phyloP scores from a whole-genome alignment of 805 yeast species.

The Sugiyamaella chiloensis region DNA sequence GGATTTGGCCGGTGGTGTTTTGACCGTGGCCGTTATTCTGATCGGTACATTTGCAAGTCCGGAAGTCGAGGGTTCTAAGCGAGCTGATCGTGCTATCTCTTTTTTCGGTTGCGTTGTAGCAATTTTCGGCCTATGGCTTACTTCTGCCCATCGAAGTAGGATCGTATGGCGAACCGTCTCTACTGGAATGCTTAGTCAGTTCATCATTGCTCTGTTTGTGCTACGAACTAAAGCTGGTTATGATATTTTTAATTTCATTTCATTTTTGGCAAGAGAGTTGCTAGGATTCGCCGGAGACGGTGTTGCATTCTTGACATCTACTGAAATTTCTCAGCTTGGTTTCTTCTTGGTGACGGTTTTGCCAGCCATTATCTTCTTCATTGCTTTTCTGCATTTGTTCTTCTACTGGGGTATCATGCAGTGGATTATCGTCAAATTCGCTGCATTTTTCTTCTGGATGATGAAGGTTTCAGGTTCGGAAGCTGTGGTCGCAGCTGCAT shows the following conservation, averaged over 20 bases:
- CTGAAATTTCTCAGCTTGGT: constrained; percentile 39
- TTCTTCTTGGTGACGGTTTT: constrained; percentile 57
- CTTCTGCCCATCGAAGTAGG: constrained; percentile 45
- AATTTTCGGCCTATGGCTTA: constrained; percentile 40
- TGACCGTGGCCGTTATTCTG: constrained; percentile 47
- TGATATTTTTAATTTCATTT: constrained; percentile 59
- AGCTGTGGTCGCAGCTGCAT: constrained; percentile 62
- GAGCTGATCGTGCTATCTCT: constrained; percentile 55
- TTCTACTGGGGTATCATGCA: constrained; percentile 58
- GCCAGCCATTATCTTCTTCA: constrained; percentile 63
- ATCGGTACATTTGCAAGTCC: constrained; percentile 54
- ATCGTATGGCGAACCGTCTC: constrained; percentile 59
- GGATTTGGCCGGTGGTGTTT: constrained; percentile 42
- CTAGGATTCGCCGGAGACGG: constrained; percentile 58
- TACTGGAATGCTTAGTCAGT: constrained; percentile 59
- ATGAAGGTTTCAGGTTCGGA: constrained; percentile 61
- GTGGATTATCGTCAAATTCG: constrained; percentile 57
- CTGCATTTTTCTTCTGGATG: constrained; percentile 57
- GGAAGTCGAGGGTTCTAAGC: constrained; percentile 43
- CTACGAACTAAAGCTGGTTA: constrained; percentile 58
- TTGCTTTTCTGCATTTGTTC: constrained; percentile 58
- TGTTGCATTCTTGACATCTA: constrained; percentile 54
- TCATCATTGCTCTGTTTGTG: constrained; percentile 56
- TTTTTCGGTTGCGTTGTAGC: constrained; percentile 54
- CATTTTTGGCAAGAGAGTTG: constrained; percentile 53